Percentiles rank a stretch among this genome's conserved stretches.
phyloP scores from a whole-genome alignment of 2,329 filamentous ascomycete species.

The Talaromyces sp. region DNA sequence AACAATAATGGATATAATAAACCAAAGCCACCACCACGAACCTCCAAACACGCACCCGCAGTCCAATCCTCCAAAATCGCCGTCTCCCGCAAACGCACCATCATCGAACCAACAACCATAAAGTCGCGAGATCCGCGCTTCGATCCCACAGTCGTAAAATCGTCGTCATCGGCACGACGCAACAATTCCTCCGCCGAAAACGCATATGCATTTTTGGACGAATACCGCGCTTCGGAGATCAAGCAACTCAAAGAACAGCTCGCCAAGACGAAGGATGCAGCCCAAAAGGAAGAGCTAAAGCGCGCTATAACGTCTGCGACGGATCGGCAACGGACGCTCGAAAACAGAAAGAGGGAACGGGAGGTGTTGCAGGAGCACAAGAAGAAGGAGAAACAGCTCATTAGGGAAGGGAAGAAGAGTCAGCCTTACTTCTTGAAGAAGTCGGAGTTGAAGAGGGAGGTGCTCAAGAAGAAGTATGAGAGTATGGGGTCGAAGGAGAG shows the following conservation, averaged over 20 bases:
- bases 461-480: slow-evolving; percentile 75
- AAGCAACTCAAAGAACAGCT: slow-evolving; percentile 67
- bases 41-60: slow-evolving; percentile 85
- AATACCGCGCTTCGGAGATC: slow-evolving; percentile 84
- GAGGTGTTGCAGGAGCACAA: slow-evolving; percentile 73
- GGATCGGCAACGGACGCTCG: slow-evolving; percentile 69
- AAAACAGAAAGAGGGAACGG: slow-evolving; percentile 67
- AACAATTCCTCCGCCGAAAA: slow-evolving; percentile 53
- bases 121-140: slow-evolving; percentile 87
- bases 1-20: slow-evolving; percentile 28
- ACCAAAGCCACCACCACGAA: slow-evolving; percentile 44
- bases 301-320: slow-evolving; percentile 74
- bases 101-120: slow-evolving; percentile 58
- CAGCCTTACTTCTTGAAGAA: slow-evolving; percentile 91
- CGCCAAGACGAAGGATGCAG: slow-evolving; percentile 64
- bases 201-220: slow-evolving; percentile 84
- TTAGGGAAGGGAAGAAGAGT: slow-evolving; percentile 76
- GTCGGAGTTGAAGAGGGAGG: slow-evolving; percentile 83
- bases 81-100: slow-evolving; percentile 76
- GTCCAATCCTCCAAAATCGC: slow-evolving; percentile 79
- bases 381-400: slow-evolving; percentile 76
- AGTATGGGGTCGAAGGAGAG: slow-evolving; percentile 82
- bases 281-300: slow-evolving; percentile 68
- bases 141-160: slow-evolving; percentile 59
- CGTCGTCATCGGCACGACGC: slow-evolving; percentile 25